A percentile compares a stretch with the other conserved stretches of the same genome.
Evolutionary conservation across 768 basidiomycete species (phyloP).

Genomic region (Dioszegia crocea): DNA sequence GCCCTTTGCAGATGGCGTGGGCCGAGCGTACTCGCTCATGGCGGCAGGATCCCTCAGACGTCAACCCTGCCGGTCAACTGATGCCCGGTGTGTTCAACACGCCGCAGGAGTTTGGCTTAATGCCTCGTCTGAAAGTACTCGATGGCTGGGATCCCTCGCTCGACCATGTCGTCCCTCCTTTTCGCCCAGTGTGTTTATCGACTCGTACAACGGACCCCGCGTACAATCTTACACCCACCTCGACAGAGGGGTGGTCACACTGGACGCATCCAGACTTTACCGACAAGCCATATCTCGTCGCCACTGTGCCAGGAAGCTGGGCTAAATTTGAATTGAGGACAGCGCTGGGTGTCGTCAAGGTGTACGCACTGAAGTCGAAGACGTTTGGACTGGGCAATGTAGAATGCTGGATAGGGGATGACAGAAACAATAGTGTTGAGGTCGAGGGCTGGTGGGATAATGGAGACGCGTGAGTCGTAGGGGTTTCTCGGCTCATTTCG

Average conservation of each 20-base stretch:
- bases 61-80: constrained; percentile 17
- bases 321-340: constrained; percentile 41
- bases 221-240: constrained; percentile 39
- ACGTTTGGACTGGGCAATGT: constrained; percentile 45
- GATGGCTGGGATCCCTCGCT: constrained; percentile 39
- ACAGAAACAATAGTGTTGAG: constrained; percentile 21
- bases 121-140: constrained; percentile 33
- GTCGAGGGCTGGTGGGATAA: constrained; percentile 46
- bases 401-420: constrained; percentile 43
- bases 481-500: background rate
- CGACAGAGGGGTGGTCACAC: constrained; percentile 32
- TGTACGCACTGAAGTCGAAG: constrained; percentile 42
- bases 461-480: constrained; percentile 13
- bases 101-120: constrained; percentile 26
- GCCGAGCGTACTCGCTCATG: constrained; percentile 25
- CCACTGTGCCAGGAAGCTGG: constrained; percentile 30
- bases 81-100: constrained; percentile 36
- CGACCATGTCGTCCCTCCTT: constrained; percentile 21
- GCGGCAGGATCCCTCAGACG: constrained; percentile 19
- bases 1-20: constrained; percentile 12
- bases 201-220: constrained; percentile 25
- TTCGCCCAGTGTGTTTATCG: constrained; percentile 34
- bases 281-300: constrained; percentile 45
- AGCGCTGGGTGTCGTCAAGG: constrained; percentile 41
- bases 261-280: constrained; percentile 44